Conservation (phyloP, 768 basidiomycete genomes). For the Hortiboletus campestris region DNA sequence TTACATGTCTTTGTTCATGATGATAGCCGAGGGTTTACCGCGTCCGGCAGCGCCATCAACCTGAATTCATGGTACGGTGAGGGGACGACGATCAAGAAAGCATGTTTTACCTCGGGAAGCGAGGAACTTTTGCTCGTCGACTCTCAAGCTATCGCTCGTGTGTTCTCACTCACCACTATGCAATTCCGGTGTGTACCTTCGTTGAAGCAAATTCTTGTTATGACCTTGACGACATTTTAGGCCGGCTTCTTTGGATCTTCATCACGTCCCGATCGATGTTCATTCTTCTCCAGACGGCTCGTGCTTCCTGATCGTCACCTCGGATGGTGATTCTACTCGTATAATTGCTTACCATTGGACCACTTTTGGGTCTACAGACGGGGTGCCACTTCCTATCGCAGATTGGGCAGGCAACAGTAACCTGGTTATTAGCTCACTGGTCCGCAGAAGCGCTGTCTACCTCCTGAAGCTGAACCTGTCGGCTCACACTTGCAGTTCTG, state of each 20-base stretch:
- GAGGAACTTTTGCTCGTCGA: slow-evolving; percentile 58
- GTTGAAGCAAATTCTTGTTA: neutral
- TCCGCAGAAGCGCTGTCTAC: slow-evolving; percentile 40
- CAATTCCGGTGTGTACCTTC: slow-evolving; percentile 46
- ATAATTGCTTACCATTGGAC: slow-evolving; percentile 52
- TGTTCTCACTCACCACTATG: slow-evolving; percentile 53
- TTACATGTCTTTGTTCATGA: slow-evolving; percentile 51
- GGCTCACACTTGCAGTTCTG: slow-evolving; percentile 37
- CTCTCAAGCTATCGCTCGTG: slow-evolving; percentile 39
- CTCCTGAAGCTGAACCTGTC: slow-evolving; percentile 41
- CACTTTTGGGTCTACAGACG: slow-evolving; percentile 53
- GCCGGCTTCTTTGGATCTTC: slow-evolving; percentile 45
- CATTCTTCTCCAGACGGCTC: slow-evolving; percentile 55
- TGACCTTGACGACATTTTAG: slow-evolving; percentile 25
- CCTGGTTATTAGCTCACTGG: slow-evolving; percentile 45
- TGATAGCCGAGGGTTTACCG: slow-evolving; percentile 43
- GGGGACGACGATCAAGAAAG: slow-evolving; percentile 34
- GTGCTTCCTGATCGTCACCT: slow-evolving; percentile 42
- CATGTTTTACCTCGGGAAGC: slow-evolving; percentile 46
- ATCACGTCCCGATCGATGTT: slow-evolving; percentile 31
- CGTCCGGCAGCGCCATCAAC: slow-evolving; percentile 42
- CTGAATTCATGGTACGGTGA: slow-evolving; percentile 47
- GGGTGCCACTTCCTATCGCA: slow-evolving; percentile 38
- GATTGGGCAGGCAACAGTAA: slow-evolving; percentile 22
- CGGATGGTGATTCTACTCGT: slow-evolving; percentile 12